Evolutionary conservation across 2,329 filamentous ascomycete genomes (phyloP).

Genomic region (Sclerotinia trifoliorum): DNA sequence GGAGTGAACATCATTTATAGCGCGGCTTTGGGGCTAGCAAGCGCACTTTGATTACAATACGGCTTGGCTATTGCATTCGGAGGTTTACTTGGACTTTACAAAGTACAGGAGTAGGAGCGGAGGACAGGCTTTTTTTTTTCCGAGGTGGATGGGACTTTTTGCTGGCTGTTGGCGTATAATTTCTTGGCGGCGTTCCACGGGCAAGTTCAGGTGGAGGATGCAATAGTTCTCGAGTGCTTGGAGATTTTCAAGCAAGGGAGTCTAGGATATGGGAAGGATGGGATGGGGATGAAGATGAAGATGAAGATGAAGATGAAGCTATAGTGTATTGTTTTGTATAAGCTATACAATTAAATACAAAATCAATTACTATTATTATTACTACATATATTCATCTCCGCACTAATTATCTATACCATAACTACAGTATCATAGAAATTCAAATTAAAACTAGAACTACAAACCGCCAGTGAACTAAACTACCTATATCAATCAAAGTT

Average conservation of each 20-base stretch:
- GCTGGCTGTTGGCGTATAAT: conserved; percentile 36
- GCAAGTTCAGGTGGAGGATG: conserved; percentile 30
- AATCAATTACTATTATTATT: conserved; percentile 15
- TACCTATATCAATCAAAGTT: no score
- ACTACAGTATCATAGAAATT: no score
- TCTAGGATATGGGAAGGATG: conserved; percentile 27
- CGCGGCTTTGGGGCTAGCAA: conserved; percentile 13
- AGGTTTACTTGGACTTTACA: conserved; percentile 3
- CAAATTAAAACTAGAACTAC: no score
- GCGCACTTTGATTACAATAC: background rate
- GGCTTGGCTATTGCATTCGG: conserved; percentile 13
- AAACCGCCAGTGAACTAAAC: no score
- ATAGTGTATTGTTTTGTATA: background rate
- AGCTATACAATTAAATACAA: conserved; percentile 11
- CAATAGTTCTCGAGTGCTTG: conserved; percentile 22
- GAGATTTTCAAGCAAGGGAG: conserved; percentile 1
- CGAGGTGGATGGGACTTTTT: conserved; percentile 15
- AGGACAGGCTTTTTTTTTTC: conserved; percentile 23
- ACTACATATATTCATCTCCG: background rate
- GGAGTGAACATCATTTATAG: conserved; percentile 17
- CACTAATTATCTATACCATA: no score
- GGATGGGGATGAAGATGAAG: no score
- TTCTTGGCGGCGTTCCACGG: conserved; percentile 32
- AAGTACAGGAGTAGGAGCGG: conserved; percentile 27
- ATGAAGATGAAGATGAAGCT: background rate